These are phyloP conservation scores for Amoeboaphelidium occidentale DNA, from an alignment of 371 early-diverging fungal genomes.

Conservation along the genomic window DNA sequence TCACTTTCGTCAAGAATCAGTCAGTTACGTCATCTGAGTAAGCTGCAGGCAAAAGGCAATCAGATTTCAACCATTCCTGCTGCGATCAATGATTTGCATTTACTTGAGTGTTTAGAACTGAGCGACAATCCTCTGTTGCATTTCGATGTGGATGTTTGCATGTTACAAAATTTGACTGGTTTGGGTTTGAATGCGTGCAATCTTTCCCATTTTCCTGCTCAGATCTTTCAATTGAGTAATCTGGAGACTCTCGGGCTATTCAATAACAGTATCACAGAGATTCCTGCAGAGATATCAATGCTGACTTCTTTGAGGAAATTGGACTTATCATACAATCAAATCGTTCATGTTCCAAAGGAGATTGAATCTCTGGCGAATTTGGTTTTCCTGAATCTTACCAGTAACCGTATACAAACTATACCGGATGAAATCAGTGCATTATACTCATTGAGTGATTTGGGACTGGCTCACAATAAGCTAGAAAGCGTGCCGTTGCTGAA, in stretches of 20 bases:
- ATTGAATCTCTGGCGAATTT: not conserved
- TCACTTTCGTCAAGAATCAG: too few relatives aligned
- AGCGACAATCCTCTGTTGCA: not conserved
- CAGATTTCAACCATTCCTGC: not conserved
- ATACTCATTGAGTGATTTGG: not conserved
- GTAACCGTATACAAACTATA: too few relatives aligned
- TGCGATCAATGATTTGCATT: not conserved
- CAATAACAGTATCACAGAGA: not conserved
- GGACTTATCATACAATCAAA: not conserved
- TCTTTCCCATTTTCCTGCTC: not conserved
- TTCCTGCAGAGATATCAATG: not conserved
- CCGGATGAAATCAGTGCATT: not conserved
- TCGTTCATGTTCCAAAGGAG: too few relatives aligned
- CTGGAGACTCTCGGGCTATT: not conserved
- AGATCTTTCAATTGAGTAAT: not conserved
- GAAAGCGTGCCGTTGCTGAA: not conserved
- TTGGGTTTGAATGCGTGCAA: not conserved
- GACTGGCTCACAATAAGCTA: not conserved
- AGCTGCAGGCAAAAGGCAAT: too few relatives aligned
- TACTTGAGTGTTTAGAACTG: not conserved
- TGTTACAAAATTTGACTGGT: not conserved
- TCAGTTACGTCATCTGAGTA: too few relatives aligned
- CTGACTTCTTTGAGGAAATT: not conserved
- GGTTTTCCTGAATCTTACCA: too few relatives aligned
- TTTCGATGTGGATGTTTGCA: not conserved